These are phyloP conservation scores for Hsuehochloa calcarea DNA, from an alignment of 176 grass and related monocot genomes.

Conservation along the genomic window DNA sequence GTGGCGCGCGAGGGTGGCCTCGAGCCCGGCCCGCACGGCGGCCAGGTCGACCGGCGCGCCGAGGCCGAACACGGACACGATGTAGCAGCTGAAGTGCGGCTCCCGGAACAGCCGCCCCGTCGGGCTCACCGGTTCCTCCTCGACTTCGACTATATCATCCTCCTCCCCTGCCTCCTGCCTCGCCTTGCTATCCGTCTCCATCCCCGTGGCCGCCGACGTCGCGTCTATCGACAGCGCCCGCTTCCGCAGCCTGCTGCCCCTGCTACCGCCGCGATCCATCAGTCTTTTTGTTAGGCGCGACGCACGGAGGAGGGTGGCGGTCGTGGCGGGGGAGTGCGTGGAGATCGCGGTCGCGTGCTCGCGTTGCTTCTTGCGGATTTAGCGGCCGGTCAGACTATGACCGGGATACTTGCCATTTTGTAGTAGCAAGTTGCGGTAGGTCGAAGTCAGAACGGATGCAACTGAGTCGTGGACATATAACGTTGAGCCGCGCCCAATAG, in stretches of 20 bases:
- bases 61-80: constrained; percentile 54
- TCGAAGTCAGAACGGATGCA: too few relatives aligned
- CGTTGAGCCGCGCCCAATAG: too few relatives aligned
- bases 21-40: constrained; percentile 40
- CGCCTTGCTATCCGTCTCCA: neutral
- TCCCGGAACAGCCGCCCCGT: constrained; percentile 66
- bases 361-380: neutral
- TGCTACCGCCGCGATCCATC: constrained; percentile 12
- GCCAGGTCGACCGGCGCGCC: constrained; percentile 42
- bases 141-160: neutral
- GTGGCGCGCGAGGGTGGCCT: constrained; percentile 59
- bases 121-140: constrained; percentile 68
- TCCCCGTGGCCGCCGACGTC: neutral
- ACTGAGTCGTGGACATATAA: too few relatives aligned
- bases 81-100: constrained; percentile 60
- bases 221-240: constrained; percentile 24
- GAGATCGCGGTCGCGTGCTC: neutral
- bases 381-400: neutral
- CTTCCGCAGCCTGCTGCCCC: constrained; percentile 27
- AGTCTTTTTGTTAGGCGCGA: neutral
- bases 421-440: too few relatives aligned
- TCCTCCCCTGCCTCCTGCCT: neutral
- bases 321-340: neutral
- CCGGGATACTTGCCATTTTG: neutral
- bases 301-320: neutral